Evolutionary conservation across 2,329 filamentous ascomycete species (phyloP).

Genomic region (Fonsecaea nubica): DNA sequence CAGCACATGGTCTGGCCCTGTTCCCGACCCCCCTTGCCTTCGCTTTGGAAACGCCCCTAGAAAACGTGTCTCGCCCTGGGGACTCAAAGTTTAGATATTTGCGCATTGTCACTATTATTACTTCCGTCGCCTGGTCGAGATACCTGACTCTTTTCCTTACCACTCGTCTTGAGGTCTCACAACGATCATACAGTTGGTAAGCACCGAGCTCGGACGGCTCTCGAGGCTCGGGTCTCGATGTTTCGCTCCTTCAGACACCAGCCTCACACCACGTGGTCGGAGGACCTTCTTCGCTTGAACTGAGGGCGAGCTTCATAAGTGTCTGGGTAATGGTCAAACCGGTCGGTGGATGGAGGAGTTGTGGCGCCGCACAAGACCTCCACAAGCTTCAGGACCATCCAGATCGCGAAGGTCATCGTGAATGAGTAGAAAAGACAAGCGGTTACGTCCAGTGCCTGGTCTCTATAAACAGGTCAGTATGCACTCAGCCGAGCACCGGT

Average conservation of each 20-base stretch:
- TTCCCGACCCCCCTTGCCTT: background rate
- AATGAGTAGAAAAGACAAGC: slow-evolving; percentile 17
- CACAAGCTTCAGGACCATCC: background rate
- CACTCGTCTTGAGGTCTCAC: background rate
- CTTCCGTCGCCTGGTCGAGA: background rate
- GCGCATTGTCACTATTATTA: background rate
- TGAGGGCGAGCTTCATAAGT: slow-evolving; percentile 17
- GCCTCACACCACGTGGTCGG: slow-evolving; percentile 3
- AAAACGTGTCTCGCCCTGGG: background rate
- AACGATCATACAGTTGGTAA: background rate
- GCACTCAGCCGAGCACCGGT: background rate
- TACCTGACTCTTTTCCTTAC: background rate
- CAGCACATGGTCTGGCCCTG: background rate
- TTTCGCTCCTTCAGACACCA: background rate
- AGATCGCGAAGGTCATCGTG: slow-evolving; percentile 16
- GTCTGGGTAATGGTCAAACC: slow-evolving; percentile 14
- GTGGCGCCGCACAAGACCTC: slow-evolving; percentile 1
- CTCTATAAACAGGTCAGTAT: slow-evolving; percentile 11
- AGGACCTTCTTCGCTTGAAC: background rate
- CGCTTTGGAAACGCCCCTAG: background rate
- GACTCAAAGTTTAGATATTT: background rate
- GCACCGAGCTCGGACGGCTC: background rate
- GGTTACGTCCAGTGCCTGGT: slow-evolving; percentile 16
- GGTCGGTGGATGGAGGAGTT: background rate
- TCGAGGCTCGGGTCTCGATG: background rate